Evolutionary conservation across 2,329 filamentous ascomycete species (phyloP), one percentile per base, ranked within the genome.

Genomic region (Fusarium sp.): DNA sequence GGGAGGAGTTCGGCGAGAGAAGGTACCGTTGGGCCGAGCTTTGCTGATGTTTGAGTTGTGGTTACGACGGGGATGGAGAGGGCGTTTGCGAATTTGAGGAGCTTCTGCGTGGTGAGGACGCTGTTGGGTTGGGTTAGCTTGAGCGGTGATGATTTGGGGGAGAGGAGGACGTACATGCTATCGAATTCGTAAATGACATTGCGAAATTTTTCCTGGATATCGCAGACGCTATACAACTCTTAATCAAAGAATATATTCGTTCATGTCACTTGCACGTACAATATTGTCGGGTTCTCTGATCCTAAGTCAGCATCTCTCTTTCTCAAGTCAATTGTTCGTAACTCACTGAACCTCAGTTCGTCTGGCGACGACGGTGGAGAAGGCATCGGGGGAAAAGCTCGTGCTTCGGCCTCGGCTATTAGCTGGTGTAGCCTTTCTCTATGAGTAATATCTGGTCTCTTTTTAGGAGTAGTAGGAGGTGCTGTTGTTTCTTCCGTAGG

Each of bases 131-230:
- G 49, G 53, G 9, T 38, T 24, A 24, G 31, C 11, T 31, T 15
- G 15, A n/a, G 51, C 58, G 19, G 60, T 55, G 45, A 26, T 47
- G 55, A 33, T 40, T 33, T 38, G 49, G 21, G 42, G 51, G n/a
- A 15, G 33, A 26, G 42, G 44, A 45, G 9, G 10, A 77, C 83
- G 62, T 84, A 93, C 90, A 98, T 87, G 78, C 92, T 94, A 68
- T 93, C 88, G 77, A 94, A 98, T 77, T 97, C 91, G 81, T 91
- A 88, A 74, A 98, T 97, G 57, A 90, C 91, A 10, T 85, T 84
- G 65, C 93, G 88, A 82, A 98, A 98, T 80, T 94, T 97, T 73
- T 98, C 95, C 82, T 98, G 95, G 68, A 98, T 85, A 77, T 98
- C 95, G 83, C 95, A 98, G 77, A 98, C 88, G 76, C 94, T 98